Evolutionary conservation across 345 rosid genomes (phyloP).

Genomic region (Isatis tinctoria): DNA sequence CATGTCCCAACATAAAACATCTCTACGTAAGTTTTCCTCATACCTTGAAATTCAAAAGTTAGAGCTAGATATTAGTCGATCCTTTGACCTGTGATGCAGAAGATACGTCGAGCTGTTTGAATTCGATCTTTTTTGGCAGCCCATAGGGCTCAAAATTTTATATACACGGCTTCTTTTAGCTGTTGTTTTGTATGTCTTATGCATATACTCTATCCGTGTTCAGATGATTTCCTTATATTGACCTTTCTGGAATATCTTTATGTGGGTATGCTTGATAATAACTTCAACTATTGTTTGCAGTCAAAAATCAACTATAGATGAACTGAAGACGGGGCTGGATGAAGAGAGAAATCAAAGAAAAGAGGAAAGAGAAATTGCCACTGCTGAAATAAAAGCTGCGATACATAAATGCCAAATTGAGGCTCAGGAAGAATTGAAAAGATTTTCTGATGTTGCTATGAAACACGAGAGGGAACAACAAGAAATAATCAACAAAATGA

Average conservation of each 20-base stretch:
- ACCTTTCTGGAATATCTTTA: neutral
- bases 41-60: neutral
- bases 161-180: neutral
- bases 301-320: constrained; percentile 74
- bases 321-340: constrained; percentile 65
- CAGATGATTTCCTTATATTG: neutral
- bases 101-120: neutral
- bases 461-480: constrained; percentile 71
- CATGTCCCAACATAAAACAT: neutral
- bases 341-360: constrained; percentile 83
- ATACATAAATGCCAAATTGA: constrained; percentile 74
- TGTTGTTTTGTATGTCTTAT: neutral
- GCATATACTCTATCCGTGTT: neutral
- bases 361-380: constrained; percentile 75
- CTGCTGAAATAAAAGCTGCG: constrained; percentile 65
- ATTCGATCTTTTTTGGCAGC: neutral
- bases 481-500: constrained; percentile 79
- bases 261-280: neutral
- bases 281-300: constrained; percentile 41
- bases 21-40: neutral
- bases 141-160: neutral
- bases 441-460: constrained; percentile 53
- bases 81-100: neutral
- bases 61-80: neutral
- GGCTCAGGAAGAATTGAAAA: constrained; percentile 70